Conservation (phyloP, 345 rosid species). For the Theobroma cacao region DNA sequence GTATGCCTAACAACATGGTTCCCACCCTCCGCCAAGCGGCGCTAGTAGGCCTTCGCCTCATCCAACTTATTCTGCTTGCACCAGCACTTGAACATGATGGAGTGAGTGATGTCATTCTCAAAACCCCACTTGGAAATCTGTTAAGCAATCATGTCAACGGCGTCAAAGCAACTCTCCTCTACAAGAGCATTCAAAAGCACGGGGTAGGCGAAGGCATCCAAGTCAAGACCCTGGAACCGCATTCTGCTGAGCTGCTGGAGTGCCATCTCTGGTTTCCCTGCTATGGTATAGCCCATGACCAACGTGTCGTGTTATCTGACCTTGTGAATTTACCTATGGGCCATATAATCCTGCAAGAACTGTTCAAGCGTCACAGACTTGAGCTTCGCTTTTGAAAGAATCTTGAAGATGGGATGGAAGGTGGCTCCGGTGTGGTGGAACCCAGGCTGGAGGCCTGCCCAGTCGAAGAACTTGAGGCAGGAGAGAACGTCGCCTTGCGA, state of each 20-base stretch:
- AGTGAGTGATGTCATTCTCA: constrained; percentile 39
- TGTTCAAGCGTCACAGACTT: constrained; percentile 41
- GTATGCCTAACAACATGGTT: constrained; percentile 23
- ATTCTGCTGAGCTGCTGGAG: constrained; percentile 68
- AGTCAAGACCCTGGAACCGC: constrained; percentile 75
- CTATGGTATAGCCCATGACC: constrained; percentile 73
- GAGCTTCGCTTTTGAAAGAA: constrained; percentile 49
- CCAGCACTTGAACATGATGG: constrained; percentile 55
- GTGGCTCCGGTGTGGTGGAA: constrained; percentile 65
- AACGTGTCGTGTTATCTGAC: constrained; percentile 49
- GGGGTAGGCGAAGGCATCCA: constrained; percentile 59
- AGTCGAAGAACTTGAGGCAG: constrained; percentile 85
- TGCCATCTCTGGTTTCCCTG: constrained; percentile 66
- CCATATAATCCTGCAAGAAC: constrained; percentile 35
- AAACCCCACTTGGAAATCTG: constrained; percentile 62
- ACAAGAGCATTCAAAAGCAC: constrained; percentile 74
- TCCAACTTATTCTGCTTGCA: constrained; percentile 57
- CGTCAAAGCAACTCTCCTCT: constrained; percentile 54
- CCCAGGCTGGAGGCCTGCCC: constrained; percentile 77
- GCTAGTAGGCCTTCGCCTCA: constrained; percentile 57
- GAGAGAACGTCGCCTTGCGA: constrained; percentile 45
- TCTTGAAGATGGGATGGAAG: constrained; percentile 65
- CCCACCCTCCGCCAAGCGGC: constrained; percentile 24
- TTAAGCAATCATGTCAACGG: constrained; percentile 37
- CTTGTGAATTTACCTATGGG: constrained; percentile 7